These are phyloP conservation scores for Lasiodiplodia sp. DNA, from an alignment of 2,329 filamentous ascomycete species.

Conservation along the genomic window DNA sequence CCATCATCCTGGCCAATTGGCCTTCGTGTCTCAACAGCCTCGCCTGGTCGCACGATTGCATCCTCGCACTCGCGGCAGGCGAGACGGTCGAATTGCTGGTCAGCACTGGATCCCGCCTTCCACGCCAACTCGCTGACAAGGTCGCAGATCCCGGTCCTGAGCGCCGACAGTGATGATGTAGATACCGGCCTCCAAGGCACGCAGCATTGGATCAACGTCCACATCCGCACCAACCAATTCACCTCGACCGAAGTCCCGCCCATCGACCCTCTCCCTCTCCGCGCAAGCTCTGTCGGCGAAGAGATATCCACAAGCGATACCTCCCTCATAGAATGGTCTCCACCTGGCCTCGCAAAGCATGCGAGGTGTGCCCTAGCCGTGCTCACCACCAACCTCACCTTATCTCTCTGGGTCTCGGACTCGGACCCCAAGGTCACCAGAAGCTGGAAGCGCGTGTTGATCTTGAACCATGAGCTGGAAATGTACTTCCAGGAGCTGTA, in stretches of 20 bases:
- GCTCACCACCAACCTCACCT: slow-evolving; percentile 62
- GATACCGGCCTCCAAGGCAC: slow-evolving; percentile 38
- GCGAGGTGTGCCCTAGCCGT: slow-evolving; percentile 62
- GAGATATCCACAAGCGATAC: slow-evolving; percentile 63
- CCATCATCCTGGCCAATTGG: slow-evolving; percentile 50
- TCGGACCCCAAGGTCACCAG: slow-evolving; percentile 49
- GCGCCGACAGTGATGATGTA: slow-evolving; percentile 38
- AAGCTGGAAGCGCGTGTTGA: slow-evolving; percentile 60
- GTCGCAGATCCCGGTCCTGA: slow-evolving; percentile 45
- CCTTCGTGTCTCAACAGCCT: slow-evolving; percentile 61
- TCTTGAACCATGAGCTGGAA: slow-evolving; percentile 60
- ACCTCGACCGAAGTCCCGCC: slow-evolving; percentile 56
- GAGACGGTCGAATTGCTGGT: slow-evolving; percentile 63
- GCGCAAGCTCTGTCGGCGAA: slow-evolving; percentile 63
- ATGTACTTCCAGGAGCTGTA: slow-evolving; percentile 44
- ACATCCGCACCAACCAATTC: slow-evolving; percentile 61
- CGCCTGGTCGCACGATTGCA: slow-evolving; percentile 66
- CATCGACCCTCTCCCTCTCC: slow-evolving; percentile 54
- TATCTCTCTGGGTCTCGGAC: slow-evolving; percentile 63
- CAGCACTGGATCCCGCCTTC: slow-evolving; percentile 26
- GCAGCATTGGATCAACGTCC: slow-evolving; percentile 44
- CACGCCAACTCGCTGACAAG: slow-evolving; percentile 24
- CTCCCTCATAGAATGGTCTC: slow-evolving; percentile 62
- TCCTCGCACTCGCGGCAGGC: slow-evolving; percentile 63
- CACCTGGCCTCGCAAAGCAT: slow-evolving; percentile 62